Evolutionary conservation across 106 monocot genomes (phyloP), one percentile per base, ranked within the genome.

Genomic region (Agapanthus africanus): DNA sequence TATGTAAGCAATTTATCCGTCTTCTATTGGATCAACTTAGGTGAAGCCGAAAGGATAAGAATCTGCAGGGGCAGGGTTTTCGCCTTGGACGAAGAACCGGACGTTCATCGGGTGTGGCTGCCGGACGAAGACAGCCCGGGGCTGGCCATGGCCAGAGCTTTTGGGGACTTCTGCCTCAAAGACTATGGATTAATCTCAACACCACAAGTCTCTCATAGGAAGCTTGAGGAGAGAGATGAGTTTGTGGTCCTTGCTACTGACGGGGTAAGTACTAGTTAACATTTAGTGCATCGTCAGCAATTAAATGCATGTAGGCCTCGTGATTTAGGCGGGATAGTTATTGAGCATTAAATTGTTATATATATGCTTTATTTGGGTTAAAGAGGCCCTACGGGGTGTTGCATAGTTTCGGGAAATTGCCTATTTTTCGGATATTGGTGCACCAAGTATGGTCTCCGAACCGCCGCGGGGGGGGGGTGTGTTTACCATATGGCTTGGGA

Each of bases 111-210:
- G 41, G 22, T 83, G 31, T 83, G 83, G 83, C 54, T 83, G 41
- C 83, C 83, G 6, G 79, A 83, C 14, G 79, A 79, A 16, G 83
- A 83, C 26, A 56, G 68, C 49, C 83, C 83, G 0, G 83, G 83
- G 25, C 79, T 83, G 13, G 83, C 83, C 67, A 83, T 83, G 83
- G 79, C 83, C 5, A 69, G 83, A 64, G 79, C 83, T 38, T 83
- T 83, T 27, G 83, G 83, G 11, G 83, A 83, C 36, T 83, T 79
- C 72, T 79, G 79, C 63, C 71, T 83, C 31, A 83, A 83, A 69
- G 76, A 79, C 40, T 83, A 76, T 30, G 83, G 83, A 0, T 71
- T 83, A 4, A 83, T 83, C 39, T 72, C 83, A 7, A 83, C 76
- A 21, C 83, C 83, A 11, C 63, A 75, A 11, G 71, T 83, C 40